Evolutionary conservation across 768 basidiomycete genomes (phyloP), one percentile per base, ranked within the genome.

Genomic region (Neoboletus magnificus): DNA sequence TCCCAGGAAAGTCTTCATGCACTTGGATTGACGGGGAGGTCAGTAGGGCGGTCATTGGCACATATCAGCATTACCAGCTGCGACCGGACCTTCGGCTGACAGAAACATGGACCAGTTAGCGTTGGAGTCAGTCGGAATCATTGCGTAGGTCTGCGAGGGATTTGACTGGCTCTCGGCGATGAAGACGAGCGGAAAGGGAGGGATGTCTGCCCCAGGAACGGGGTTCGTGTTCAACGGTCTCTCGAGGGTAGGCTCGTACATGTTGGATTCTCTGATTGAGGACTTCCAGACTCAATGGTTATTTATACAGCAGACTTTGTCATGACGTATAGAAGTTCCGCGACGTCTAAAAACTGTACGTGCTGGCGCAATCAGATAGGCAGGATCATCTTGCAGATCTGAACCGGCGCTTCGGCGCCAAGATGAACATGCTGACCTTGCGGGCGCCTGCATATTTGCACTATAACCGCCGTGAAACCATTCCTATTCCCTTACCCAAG

Each of bases 221-320:
- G 35, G 6, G 8, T 23, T 15, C 23, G 20, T 18, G 9, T 42
- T 33, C 32, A 8, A n/a, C 10, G 29, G 35, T 23, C 16, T 23
- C 10, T 48, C 22, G n/a, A 45, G 13, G 41, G 36, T 55, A 40
- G 22, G 53, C 43, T 32, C 27, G 40, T 46, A 39, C 56, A 61
- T 39, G 18, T 48, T 23, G 23, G 20, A n/a, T 3, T 37, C 36
- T 37, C 15, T 7, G 18, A 36, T 20, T 2, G 27, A 30, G 32
- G 20, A 41, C 20, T 20, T 20, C 6, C 43, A 42, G 16, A 42
- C 8, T 3, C 25, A 44, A 32, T 5, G 22, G 3, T 27, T 58
- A 20, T 5, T 47, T 53, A 37, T 47, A 27, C 11, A 10, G n/a
- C 4, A 5, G 7, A 11, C 36, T n/a, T 10, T n/a, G 9, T 37